A percentile compares a stretch with the other conserved stretches of the same genome.
phyloP scores from a whole-genome alignment of 2,329 filamentous ascomycete genomes.

The Penicillium sp. region DNA sequence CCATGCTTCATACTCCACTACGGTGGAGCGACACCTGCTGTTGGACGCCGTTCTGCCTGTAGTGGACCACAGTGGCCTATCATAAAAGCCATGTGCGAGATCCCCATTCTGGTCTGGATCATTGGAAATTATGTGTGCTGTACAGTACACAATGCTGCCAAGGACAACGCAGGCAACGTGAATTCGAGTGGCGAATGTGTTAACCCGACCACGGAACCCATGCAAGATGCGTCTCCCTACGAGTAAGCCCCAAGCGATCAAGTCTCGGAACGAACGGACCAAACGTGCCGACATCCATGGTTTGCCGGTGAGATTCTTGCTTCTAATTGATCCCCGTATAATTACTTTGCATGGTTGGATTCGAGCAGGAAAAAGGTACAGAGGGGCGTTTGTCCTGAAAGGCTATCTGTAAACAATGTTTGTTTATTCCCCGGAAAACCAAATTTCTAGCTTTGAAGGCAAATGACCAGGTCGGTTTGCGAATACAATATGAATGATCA shows the following conservation, averaged over 20 bases:
- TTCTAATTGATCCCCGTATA: constrained; percentile 5
- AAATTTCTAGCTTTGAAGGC: background rate
- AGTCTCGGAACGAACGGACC: constrained; percentile 8
- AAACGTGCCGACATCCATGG: constrained; percentile 1
- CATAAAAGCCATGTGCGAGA: background rate
- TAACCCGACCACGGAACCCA: background rate
- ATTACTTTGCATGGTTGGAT: background rate
- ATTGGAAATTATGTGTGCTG: background rate
- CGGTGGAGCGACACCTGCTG: constrained; percentile 4
- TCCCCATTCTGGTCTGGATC: background rate
- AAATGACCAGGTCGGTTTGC: background rate
- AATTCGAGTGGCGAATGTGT: background rate
- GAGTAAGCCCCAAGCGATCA: background rate
- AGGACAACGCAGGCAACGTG: background rate
- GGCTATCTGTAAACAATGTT: background rate
- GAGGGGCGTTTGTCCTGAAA: background rate
- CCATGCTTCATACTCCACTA: constrained; percentile 13
- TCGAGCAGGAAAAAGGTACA: constrained; percentile 2
- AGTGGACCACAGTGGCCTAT: constrained; percentile 12
- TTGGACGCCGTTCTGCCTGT: constrained; percentile 2
- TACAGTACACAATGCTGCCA: background rate
- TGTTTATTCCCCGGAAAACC: background rate
- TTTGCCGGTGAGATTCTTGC: background rate
- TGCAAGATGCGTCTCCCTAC: background rate
- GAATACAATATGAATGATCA: background rate